Evolutionary conservation across 1,284 basidiomycete genomes (phyloP), one percentile per base, ranked within the genome.

Genomic region (Phenoliferia sp.): DNA sequence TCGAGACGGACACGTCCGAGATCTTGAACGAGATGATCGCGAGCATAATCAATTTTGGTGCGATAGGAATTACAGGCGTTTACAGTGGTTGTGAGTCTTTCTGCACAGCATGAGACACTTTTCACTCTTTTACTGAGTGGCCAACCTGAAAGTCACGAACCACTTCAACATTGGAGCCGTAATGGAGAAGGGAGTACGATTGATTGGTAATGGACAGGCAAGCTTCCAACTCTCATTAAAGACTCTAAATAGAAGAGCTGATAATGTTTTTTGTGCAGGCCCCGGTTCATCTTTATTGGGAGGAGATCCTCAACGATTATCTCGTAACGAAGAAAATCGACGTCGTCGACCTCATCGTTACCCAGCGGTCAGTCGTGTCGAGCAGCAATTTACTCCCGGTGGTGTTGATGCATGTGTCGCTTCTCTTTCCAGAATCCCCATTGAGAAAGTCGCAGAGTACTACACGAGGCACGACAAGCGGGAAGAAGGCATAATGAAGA

Each of bases 1-100:
- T 90, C 44, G 88, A 91, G 80, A 91, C 88, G 0, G 89, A 91
- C 74, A 85, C 86, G 0, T 82, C 85, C 3, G 89, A 91, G 77
- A 88, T 84, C 5, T 80, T 86, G 68, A 90, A 79, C 73, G 87
- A 89, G 78, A 85, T 85, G 83, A 82, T 89, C 79, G 84, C 57
- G 81, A 88, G n/a, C 35, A 39, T 33, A 57, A 54, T 55, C 33
- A 64, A 63, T 32, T 28, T 59, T 32, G 81, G 82, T 17, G 61
- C 50, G 6, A 31, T 69, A 57, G 67, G 63, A 3, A 52, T 69
- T 44, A 71, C 68, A 22, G 67, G 70, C 58, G 73, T 74, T 19
- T 74, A 74, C 75, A 80, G 83, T 5, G 86, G 85, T 0, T 85
- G 84, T 89, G 34, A 52, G 64, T 50, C 52, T 54, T 54, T 26